Evolutionary conservation across 2,329 filamentous ascomycete genomes (phyloP).

Genomic region (Keithomyces neogunnii): DNA sequence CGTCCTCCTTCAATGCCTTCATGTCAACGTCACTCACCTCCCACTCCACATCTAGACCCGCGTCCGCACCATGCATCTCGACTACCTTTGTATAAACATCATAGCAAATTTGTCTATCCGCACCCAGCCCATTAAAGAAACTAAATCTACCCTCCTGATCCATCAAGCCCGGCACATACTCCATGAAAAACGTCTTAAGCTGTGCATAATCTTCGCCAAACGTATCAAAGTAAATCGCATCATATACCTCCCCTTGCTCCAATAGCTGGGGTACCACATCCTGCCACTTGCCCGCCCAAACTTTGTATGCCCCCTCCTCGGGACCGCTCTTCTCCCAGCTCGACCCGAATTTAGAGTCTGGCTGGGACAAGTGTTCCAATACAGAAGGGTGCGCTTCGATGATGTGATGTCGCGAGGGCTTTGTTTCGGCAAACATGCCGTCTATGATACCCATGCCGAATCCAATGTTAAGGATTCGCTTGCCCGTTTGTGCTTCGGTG

Average conservation of each 20-base stretch:
- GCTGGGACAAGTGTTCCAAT: slow-evolving; percentile 49
- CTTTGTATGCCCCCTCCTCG: slow-evolving; percentile 59
- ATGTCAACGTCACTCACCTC: slow-evolving; percentile 66
- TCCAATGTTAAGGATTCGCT: slow-evolving; percentile 74
- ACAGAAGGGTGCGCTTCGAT: slow-evolving; percentile 79
- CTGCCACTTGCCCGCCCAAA: slow-evolving; percentile 69
- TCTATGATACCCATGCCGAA: slow-evolving; percentile 91
- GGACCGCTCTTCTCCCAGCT: slow-evolving; percentile 47
- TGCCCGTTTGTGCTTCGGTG: slow-evolving; percentile 31
- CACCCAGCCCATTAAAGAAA: slow-evolving; percentile 86
- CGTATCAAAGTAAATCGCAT: slow-evolving; percentile 95
- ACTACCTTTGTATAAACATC: slow-evolving; percentile 91
- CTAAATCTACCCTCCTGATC: slow-evolving; percentile 67
- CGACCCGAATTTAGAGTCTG: slow-evolving; percentile 42
- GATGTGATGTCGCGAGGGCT: slow-evolving; percentile 68
- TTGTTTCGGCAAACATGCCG: slow-evolving; percentile 59
- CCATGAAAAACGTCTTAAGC: slow-evolving; percentile 78
- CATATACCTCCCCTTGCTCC: slow-evolving; percentile 61
- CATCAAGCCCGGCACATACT: slow-evolving; percentile 74
- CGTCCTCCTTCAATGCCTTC: slow-evolving; percentile 52
- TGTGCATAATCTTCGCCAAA: slow-evolving; percentile 91
- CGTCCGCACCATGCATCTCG: slow-evolving; percentile 83
- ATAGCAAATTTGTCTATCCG: slow-evolving; percentile 86
- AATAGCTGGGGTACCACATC: slow-evolving; percentile 64
- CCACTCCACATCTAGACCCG: slow-evolving; percentile 86